Percentiles rank a stretch among this genome's conserved stretches.
Evolutionary conservation across 2,329 filamentous ascomycete genomes (phyloP).

Genomic region (Monilinia vaccinii-corymbosi): DNA sequence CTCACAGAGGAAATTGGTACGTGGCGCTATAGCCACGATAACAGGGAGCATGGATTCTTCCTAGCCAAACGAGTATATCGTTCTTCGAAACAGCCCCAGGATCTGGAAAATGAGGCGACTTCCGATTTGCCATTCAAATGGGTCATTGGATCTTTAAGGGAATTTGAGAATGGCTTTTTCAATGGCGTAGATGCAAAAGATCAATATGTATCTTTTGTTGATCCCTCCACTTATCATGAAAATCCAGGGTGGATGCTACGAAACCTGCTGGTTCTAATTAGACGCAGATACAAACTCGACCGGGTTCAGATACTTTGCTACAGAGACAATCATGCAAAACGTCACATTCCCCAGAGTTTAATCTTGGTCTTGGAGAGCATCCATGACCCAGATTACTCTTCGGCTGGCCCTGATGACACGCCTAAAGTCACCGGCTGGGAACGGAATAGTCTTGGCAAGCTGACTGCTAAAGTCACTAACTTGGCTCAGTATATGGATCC

Average conservation of each 20-base stretch:
- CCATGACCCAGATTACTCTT: conserved; percentile 6
- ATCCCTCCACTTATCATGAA: conserved; percentile 81
- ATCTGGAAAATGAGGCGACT: conserved; percentile 40
- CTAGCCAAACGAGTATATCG: conserved; percentile 66
- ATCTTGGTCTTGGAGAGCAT: conserved; percentile 46
- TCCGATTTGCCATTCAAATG: conserved; percentile 51
- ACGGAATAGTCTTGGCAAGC: conserved; percentile 67
- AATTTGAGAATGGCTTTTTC: conserved; percentile 86
- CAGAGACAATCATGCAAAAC: conserved; percentile 67
- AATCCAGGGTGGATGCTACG: conserved; percentile 89
- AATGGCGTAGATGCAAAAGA: conserved; percentile 61
- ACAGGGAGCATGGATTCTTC: conserved; percentile 88
- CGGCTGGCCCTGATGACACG: conserved; percentile 36
- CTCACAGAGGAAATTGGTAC: conserved; percentile 79
- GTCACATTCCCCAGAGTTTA: conserved; percentile 74
- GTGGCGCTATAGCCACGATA: conserved; percentile 76
- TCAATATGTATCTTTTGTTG: conserved; percentile 76
- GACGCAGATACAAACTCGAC: conserved; percentile 68
- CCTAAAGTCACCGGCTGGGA: conserved; percentile 97
- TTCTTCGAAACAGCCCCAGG: conserved; percentile 30
- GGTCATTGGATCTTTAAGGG: conserved; percentile 66
- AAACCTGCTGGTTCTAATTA: conserved; percentile 77
- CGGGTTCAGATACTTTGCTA: conserved; percentile 84
- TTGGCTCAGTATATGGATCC: conserved; percentile 93
- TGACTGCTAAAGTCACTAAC: conserved; percentile 69